A percentile compares a stretch with the other conserved stretches of the same genome.
Evolutionary conservation across 2,329 filamentous ascomycete species (phyloP).

Genomic region (Eurotiales sp.): DNA sequence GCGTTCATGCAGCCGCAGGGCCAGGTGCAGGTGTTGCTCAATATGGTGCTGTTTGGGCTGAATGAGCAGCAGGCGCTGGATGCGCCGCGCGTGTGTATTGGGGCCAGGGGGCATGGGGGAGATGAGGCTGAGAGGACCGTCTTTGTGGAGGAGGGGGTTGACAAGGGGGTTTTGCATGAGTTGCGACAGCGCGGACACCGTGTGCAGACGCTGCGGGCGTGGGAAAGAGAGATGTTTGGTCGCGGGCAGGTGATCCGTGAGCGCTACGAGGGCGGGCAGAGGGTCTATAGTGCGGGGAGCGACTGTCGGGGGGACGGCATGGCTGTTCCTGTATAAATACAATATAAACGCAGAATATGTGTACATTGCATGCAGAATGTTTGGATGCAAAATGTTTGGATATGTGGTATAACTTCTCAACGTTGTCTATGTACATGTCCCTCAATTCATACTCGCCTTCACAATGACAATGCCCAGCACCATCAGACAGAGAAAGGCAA

Average conservation of each 20-base stretch:
- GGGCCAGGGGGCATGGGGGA: constrained; percentile 25
- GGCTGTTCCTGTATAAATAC: not conserved
- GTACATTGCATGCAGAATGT: too few relatives aligned
- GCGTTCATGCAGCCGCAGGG: constrained; percentile 98
- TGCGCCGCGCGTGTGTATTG: constrained; percentile 81
- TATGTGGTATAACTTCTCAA: too few relatives aligned
- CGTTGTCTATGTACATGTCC: too few relatives aligned
- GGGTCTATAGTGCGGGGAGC: not conserved
- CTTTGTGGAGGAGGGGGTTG: not conserved
- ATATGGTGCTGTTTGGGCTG: constrained; percentile 76
- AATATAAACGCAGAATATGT: too few relatives aligned
- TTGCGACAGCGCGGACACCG: not conserved
- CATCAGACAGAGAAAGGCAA: constrained; percentile 8
- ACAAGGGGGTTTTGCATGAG: not conserved
- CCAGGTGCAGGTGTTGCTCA: constrained; percentile 87
- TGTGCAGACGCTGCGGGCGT: not conserved
- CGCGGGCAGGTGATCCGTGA: not conserved
- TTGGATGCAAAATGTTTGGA: too few relatives aligned
- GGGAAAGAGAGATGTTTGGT: not conserved
- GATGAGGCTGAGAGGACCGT: not conserved
- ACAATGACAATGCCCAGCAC: constrained; percentile 3
- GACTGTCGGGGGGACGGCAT: not conserved
- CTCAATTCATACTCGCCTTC: too few relatives aligned
- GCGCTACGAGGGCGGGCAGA: not conserved
- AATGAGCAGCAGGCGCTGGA: constrained; percentile 86